These are phyloP conservation scores for Xerocomellus dryophilus DNA, from an alignment of 768 basidiomycete species.

Conservation along the genomic window DNA sequence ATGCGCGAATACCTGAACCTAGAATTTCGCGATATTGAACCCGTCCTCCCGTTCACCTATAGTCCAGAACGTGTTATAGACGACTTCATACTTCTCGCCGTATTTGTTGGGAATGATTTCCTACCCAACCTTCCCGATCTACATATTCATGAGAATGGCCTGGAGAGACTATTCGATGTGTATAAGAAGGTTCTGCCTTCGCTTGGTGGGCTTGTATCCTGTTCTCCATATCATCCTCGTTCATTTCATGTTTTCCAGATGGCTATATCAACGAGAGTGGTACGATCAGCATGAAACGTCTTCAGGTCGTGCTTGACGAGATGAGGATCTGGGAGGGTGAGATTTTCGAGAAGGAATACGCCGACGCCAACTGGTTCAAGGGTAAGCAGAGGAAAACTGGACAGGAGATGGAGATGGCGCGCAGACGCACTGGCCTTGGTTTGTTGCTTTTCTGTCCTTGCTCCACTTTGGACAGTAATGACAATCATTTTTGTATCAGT, in stretches of 20 bases:
- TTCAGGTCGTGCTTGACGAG: conserved; percentile 87
- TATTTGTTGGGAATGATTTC: conserved; percentile 98
- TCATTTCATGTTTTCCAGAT: conserved; percentile 41
- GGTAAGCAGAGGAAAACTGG: conserved; percentile 82
- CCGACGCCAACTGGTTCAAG: conserved; percentile 90
- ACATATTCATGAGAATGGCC: conserved; percentile 95
- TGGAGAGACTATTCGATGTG: conserved; percentile 90
- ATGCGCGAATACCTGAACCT: conserved; percentile 97
- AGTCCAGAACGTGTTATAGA: conserved; percentile 93
- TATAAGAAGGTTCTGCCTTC: conserved; percentile 91
- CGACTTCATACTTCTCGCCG: conserved; percentile 94
- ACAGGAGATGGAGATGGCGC: conserved; percentile 60
- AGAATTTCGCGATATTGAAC: conserved; percentile 79
- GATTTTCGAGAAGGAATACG: conserved; percentile 87
- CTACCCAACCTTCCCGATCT: conserved; percentile 93
- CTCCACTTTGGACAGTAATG: not conserved
- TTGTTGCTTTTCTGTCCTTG: conserved; percentile 20
- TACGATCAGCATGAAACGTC: conserved; percentile 68
- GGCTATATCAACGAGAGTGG: conserved; percentile 95
- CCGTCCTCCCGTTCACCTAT: conserved; percentile 73
- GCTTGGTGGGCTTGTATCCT: conserved; percentile 44
- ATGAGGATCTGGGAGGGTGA: conserved; percentile 87
- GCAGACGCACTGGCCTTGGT: conserved; percentile 65
- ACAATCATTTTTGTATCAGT: conserved; percentile 37
- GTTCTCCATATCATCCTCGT: not conserved